Base-by-base conservation (phyloP, 2,329 filamentous ascomycete genomes). In the Neopestalotiopsis sp. region DNA sequence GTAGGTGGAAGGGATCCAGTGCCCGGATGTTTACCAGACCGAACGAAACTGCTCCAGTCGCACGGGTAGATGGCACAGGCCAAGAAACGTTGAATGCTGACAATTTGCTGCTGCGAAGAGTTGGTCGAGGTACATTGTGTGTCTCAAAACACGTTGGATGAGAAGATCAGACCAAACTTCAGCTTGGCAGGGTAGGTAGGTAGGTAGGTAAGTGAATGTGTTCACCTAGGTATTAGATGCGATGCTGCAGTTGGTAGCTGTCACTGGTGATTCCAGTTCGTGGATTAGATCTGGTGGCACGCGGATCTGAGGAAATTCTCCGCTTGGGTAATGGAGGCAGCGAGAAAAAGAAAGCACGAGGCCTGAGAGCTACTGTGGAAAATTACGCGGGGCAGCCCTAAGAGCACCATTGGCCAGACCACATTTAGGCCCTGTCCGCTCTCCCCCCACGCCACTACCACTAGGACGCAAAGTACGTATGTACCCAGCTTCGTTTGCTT, bases 231-330 rank as follows among this genome's bases (percentile, higher is more conserved):
- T 28, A 28, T 28, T 28, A 28, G 24, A 28, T 28, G 24, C 24
- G 24, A 28, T 28, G 24, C 24, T 28, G 24, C 24, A 28, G 24
- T 45, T 45, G 12, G 42, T 45, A 2, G 3, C 42, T 45, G 42
- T 17, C n/a, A 17, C 42, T 45, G 42, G 13, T 17, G n/a, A 13
- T 45, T 45, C 42, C n/a, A 17, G 56, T 58, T 30, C 17, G 28
- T 14, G 13, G 17, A 24, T 14, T 12, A 58, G 56, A 58, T 58
- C 56, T 58, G 56, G 56, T 58, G 28, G 56, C 56, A 30, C 56
- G 56, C 20, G 20, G 56, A 58, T 58, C 56, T 24, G 56, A 58
- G 56, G 28, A 58, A 58, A 58, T 24, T 58, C 56, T 58, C 56
- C 56, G 56, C 56, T 58, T 58, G 56, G 56, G 56, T 24, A 58